Evolutionary conservation across 805 yeast species (phyloP), one percentile per base, ranked within the genome.

Genomic region (Barnettozyma californica): DNA sequence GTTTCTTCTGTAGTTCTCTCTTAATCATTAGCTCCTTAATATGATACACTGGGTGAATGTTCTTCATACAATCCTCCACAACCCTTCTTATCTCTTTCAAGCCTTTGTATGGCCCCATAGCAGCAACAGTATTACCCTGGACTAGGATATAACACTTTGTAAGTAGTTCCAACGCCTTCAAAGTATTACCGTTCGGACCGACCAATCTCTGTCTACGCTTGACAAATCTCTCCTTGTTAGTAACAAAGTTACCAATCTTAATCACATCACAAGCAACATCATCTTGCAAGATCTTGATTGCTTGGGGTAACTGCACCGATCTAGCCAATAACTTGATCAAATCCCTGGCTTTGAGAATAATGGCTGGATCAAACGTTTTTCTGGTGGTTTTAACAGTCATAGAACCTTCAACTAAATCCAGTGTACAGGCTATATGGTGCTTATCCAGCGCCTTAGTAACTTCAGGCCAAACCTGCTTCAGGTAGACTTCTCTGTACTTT

Each of bases 21-120:
- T 91, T 92, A 65, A 94, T 92, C 99, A 94, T 94, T 53, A 94
- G 75, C 67, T 94, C 99, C 67, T 94, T 94, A 63, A 94, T 92
- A 66, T 94, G 92, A 69, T 94, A 94, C 52, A 94, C 92, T n/a
- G 99, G 99, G 66, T 94, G 99, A 13, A 94, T 76, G 60, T 94
- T 94, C 63, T 77, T 81, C 99, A 94, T 94, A 68, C 98, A 94
- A 65, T 94, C 99, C 66, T 92, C 98, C 37, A 94, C 96, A 31
- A 94, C 90, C 63, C 98, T 79, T 68, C 98, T 80, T 8, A 89
- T 81, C 55, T 87, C 95, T 65, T 94, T 94, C 54, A 94, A 73
- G 7, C 98, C 98, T 64, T 86, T 89, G 70, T 72, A 91, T 25
- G 96, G 92, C 9, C 99, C 99, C 98, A 94, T 94, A 11, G 84